Evolutionary conservation across 2,329 filamentous ascomycete genomes (phyloP).

Genomic region (Alternaria angustiovoidea): DNA sequence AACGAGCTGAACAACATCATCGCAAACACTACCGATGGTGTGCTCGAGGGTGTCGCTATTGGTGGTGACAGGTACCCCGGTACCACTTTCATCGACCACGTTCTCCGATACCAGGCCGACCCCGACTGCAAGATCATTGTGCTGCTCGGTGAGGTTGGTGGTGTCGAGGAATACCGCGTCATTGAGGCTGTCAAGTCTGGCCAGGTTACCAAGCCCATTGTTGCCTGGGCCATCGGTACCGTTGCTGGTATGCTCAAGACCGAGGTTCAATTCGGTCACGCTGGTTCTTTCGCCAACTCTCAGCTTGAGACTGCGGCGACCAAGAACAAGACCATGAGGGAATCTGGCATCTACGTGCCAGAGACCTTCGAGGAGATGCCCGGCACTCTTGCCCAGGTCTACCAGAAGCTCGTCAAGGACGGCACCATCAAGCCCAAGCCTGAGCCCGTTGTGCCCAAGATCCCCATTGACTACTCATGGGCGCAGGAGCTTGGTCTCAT

Average conservation of each 20-base stretch:
- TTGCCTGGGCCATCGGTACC: conserved; percentile 99
- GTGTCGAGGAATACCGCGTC: conserved; percentile 99
- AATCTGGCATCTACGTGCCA: conserved; percentile 93
- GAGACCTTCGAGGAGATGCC: conserved; percentile 98
- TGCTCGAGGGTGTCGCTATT: conserved; percentile 98
- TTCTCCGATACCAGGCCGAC: conserved; percentile 95
- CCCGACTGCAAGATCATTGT: conserved; percentile 97
- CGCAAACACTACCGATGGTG: conserved; percentile 93
- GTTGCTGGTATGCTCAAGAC: conserved; percentile 99
- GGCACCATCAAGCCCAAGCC: conserved; percentile 85
- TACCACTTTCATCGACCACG: conserved; percentile 98
- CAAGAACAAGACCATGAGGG: conserved; percentile 98
- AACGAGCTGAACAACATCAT: conserved; percentile 99
- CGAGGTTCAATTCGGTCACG: conserved; percentile 99
- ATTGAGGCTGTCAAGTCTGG: conserved; percentile 97
- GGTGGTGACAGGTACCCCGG: conserved; percentile 98
- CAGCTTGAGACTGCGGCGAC: conserved; percentile 94
- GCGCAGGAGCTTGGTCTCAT: conserved; percentile 99
- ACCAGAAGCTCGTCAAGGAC: conserved; percentile 84
- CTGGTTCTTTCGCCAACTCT: conserved; percentile 98
- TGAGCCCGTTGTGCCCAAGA: conserved; percentile 96
- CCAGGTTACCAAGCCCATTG: conserved; percentile 95
- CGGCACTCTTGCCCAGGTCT: conserved; percentile 76
- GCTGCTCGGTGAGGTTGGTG: conserved; percentile 96
- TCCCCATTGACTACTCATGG: conserved; percentile 99